phyloP scores from a whole-genome alignment of 805 yeast species.

The Grigorovia transvaalensis region DNA sequence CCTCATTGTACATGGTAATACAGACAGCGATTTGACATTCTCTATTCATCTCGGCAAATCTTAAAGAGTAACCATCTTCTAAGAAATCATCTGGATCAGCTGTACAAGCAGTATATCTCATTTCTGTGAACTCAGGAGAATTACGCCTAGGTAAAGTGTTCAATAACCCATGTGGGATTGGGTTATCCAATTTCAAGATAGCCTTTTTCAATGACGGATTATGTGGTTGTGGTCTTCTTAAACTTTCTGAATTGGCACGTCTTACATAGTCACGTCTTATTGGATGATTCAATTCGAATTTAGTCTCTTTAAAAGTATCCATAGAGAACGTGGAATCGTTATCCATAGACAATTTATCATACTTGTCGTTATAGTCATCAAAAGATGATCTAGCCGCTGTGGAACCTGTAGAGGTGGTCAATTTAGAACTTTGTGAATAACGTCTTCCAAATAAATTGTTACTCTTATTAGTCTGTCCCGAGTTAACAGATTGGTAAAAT shows the following conservation, averaged over 20 bases:
- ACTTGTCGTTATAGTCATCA: constrained; percentile 17
- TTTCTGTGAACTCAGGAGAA: constrained; percentile 85
- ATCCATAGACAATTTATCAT: constrained; percentile 43
- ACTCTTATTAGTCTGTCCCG: constrained; percentile 2
- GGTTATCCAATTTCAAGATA: constrained; percentile 75
- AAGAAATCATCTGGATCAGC: constrained; percentile 82
- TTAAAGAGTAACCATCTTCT: constrained; percentile 68
- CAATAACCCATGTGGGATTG: constrained; percentile 81
- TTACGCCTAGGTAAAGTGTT: constrained; percentile 80
- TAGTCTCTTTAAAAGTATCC: constrained; percentile 29
- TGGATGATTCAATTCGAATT: constrained; percentile 29
- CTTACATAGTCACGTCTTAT: constrained; percentile 27
- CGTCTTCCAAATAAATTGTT: constrained; percentile 11
- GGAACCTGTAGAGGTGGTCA: constrained; percentile 15
- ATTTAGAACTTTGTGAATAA: constrained; percentile 14
- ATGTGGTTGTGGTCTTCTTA: constrained; percentile 44
- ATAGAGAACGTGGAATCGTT: constrained; percentile 24
- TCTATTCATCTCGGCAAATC: constrained; percentile 79
- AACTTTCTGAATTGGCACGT: constrained; percentile 56
- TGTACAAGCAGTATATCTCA: constrained; percentile 97
- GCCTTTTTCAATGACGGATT: constrained; percentile 43
- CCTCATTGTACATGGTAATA: constrained; percentile 96
- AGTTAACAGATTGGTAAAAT: constrained; percentile 10
- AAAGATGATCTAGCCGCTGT: constrained; percentile 19
- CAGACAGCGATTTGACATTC: constrained; percentile 89